A percentile compares a stretch with the other conserved stretches of the same genome.
Conservation (phyloP, 768 basidiomycete species). For the Inosperma sp. region DNA sequence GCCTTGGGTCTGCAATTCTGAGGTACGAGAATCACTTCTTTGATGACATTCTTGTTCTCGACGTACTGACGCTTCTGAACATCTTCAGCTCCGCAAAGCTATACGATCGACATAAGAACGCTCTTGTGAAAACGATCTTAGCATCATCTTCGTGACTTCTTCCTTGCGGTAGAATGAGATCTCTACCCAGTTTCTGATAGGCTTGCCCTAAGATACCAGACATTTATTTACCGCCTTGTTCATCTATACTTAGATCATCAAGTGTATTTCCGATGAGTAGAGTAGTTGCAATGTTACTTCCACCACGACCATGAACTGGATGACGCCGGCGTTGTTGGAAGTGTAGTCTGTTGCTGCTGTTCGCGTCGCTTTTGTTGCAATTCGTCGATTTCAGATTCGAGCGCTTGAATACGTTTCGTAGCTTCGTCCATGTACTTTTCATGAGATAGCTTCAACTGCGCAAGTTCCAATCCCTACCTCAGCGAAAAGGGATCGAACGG, state of each 20-base stretch:
- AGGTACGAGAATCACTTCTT: slow-evolving; percentile 44
- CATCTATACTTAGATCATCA: slow-evolving; percentile 1
- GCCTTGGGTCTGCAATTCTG: slow-evolving; percentile 64
- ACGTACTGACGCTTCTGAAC: slow-evolving; percentile 7
- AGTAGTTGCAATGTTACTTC: no score
- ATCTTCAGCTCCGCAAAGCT: slow-evolving; percentile 62
- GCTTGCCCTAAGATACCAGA: no score
- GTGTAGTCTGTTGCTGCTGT: background rate
- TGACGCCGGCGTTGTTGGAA: background rate
- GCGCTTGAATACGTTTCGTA: slow-evolving; percentile 40
- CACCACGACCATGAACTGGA: background rate
- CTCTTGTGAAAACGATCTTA: slow-evolving; percentile 51
- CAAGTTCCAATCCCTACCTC: slow-evolving; percentile 59
- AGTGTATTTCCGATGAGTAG: no score
- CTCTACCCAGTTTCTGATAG: no score
- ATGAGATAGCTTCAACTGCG: slow-evolving; percentile 58
- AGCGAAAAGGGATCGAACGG: background rate
- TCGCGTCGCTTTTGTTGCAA: slow-evolving; percentile 31
- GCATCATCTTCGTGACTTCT: slow-evolving; percentile 18
- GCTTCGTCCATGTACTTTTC: slow-evolving; percentile 70
- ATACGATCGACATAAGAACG: slow-evolving; percentile 64
- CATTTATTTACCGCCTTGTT: no score
- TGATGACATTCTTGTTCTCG: slow-evolving; percentile 1
- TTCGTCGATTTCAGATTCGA: slow-evolving; percentile 57
- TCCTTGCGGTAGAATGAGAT: no score